phyloP scores from a whole-genome alignment of 2,329 filamentous ascomycete species.

The Trichoderma guizhouense region DNA sequence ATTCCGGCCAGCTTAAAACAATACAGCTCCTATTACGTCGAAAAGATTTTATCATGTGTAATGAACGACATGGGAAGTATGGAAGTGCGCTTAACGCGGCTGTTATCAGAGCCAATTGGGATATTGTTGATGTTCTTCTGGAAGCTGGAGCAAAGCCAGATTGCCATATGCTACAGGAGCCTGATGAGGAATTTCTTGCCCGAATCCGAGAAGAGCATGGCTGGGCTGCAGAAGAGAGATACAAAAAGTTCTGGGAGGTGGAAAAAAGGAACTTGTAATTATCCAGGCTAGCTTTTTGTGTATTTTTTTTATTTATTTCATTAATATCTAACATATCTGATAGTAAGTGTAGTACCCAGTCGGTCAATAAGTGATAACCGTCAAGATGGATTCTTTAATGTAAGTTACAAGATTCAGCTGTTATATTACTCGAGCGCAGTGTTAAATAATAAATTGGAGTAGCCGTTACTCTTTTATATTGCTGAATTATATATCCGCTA shows the following conservation, averaged over 20 bases:
- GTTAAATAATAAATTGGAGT: too few relatives aligned
- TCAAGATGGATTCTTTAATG: too few relatives aligned
- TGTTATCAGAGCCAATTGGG: background rate
- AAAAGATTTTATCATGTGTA: background rate
- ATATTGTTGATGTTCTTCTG: conserved; percentile 19
- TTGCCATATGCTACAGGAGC: background rate
- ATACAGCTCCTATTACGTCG: background rate
- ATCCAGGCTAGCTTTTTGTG: too few relatives aligned
- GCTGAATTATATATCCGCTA: too few relatives aligned
- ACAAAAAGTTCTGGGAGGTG: background rate
- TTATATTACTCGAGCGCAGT: too few relatives aligned
- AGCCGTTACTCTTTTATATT: too few relatives aligned
- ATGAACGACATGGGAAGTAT: background rate
- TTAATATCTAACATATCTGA: too few relatives aligned
- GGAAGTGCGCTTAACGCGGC: conserved; percentile 17
- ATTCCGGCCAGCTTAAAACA: background rate
- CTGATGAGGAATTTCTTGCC: background rate
- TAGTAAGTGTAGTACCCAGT: too few relatives aligned
- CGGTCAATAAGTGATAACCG: too few relatives aligned
- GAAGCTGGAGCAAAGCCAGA: conserved; percentile 15
- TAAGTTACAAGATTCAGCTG: too few relatives aligned
- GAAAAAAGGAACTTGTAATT: background rate
- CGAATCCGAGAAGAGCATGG: background rate
- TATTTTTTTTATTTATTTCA: too few relatives aligned
- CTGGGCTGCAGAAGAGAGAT: background rate